Percentiles rank a stretch among this genome's conserved stretches.
Evolutionary conservation across 164 flowering plant genomes (phyloP).

Genomic region (Stephania cephalantha): DNA sequence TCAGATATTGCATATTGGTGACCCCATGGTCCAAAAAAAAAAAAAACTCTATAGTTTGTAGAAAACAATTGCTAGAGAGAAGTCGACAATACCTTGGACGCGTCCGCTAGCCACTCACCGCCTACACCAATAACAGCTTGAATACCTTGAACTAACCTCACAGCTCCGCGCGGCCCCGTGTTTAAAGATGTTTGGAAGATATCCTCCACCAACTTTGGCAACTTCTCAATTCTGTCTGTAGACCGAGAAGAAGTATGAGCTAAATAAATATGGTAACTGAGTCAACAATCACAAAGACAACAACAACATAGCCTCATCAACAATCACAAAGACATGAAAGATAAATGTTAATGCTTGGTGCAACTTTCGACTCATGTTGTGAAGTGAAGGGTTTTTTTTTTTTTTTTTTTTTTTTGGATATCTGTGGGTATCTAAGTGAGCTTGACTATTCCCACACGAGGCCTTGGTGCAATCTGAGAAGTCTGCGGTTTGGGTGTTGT

Average conservation of each 20-base stretch:
- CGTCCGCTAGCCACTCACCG: conserved; percentile 82
- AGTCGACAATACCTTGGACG: conserved; percentile 49
- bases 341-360: background rate
- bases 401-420: too few relatives aligned
- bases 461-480: too few relatives aligned
- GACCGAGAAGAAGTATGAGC: background rate
- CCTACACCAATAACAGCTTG: conserved; percentile 90
- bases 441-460: too few relatives aligned
- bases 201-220: conserved; percentile 89
- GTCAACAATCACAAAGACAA: background rate
- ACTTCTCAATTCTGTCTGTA: conserved; percentile 59
- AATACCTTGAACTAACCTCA: conserved; percentile 80
- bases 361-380: background rate
- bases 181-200: conserved; percentile 77
- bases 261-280: too few relatives aligned
- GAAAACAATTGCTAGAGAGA: background rate
- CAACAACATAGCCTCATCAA: too few relatives aligned
- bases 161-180: conserved; percentile 90
- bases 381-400: too few relatives aligned
- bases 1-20: too few relatives aligned
- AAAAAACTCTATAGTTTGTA: background rate
- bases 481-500: too few relatives aligned
- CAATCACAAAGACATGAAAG: background rate
- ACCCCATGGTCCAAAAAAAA: too few relatives aligned
- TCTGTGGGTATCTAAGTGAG: too few relatives aligned